Conservation (phyloP, 2,329 filamentous ascomycete genomes). For the Colletotrichum sp. region DNA sequence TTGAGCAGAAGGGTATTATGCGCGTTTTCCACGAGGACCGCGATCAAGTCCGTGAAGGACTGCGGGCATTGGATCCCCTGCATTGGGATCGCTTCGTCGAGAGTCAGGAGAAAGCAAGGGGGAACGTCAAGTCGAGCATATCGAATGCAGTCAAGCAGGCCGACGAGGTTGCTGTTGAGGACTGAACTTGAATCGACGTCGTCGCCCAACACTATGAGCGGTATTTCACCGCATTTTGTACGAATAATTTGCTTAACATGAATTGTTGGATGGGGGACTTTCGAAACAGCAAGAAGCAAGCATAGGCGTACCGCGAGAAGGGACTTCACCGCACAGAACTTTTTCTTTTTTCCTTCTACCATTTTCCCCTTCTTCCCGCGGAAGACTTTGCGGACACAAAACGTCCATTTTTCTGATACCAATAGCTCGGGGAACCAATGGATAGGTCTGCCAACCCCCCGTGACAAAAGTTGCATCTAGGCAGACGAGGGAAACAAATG, state of each 20-base stretch:
- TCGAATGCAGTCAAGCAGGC: slow-evolving; percentile 28
- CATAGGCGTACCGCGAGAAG: slow-evolving; percentile 15
- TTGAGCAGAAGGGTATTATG: slow-evolving; percentile 63
- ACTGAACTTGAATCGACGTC: slow-evolving; percentile 27
- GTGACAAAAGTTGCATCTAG: background rate
- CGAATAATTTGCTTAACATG: background rate
- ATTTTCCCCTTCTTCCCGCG: background rate
- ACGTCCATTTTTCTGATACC: background rate
- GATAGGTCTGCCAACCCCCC: background rate
- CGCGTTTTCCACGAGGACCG: slow-evolving; percentile 65
- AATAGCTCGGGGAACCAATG: background rate
- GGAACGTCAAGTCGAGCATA: slow-evolving; percentile 49
- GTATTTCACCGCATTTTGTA: slow-evolving; percentile 3
- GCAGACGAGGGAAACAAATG: background rate
- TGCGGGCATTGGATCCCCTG: slow-evolving; percentile 68
- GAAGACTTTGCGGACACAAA: background rate
- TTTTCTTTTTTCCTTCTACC: background rate
- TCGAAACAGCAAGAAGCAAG: slow-evolving; percentile 9
- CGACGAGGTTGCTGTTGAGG: slow-evolving; percentile 48
- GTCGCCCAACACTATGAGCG: background rate
- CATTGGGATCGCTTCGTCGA: slow-evolving; percentile 69
- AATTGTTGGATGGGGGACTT: background rate
- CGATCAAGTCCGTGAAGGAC: slow-evolving; percentile 50
- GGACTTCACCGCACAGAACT: background rate
- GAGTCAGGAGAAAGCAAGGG: slow-evolving; percentile 62